Conservation (phyloP, 106 monocot species). For the Agapanthus africanus region DNA sequence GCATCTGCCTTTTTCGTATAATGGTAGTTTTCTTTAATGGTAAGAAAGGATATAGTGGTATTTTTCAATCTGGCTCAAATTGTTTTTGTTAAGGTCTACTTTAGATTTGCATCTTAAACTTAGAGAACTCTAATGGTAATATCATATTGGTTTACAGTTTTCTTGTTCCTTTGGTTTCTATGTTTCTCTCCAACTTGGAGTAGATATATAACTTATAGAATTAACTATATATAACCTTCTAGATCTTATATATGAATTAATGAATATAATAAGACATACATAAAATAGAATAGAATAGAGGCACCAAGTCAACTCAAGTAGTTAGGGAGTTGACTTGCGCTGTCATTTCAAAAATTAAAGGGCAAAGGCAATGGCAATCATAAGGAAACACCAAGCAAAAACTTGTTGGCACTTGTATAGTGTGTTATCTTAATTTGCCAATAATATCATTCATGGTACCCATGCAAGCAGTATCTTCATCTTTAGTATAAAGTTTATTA, state of each 20-base stretch:
- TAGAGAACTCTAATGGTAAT: no score
- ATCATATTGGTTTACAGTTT: neutral
- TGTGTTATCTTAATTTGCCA: no score
- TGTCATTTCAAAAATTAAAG: slow-evolving; percentile 2
- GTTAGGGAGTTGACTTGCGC: slow-evolving; percentile 8
- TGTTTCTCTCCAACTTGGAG: neutral
- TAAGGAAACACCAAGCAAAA: neutral
- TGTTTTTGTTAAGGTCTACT: no score
- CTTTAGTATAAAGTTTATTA: no score
- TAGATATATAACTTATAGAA: neutral
- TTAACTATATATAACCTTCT: neutral
- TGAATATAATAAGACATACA: neutral
- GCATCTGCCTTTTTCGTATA: no score
- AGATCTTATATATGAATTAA: no score
- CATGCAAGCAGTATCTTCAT: no score
- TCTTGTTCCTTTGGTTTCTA: neutral
- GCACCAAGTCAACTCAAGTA: slow-evolving; percentile 7
- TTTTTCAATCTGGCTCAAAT: no score
- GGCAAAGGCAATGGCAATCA: slow-evolving; percentile 2
- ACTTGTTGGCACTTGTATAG: neutral
- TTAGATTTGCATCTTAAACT: no score
- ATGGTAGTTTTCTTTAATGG: no score
- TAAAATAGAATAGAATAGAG: no score
- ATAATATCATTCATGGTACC: neutral
- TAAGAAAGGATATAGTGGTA: no score